Evolutionary conservation across 139 green algal species (phyloP).

Genomic region (Desmodesmus armatus): DNA sequence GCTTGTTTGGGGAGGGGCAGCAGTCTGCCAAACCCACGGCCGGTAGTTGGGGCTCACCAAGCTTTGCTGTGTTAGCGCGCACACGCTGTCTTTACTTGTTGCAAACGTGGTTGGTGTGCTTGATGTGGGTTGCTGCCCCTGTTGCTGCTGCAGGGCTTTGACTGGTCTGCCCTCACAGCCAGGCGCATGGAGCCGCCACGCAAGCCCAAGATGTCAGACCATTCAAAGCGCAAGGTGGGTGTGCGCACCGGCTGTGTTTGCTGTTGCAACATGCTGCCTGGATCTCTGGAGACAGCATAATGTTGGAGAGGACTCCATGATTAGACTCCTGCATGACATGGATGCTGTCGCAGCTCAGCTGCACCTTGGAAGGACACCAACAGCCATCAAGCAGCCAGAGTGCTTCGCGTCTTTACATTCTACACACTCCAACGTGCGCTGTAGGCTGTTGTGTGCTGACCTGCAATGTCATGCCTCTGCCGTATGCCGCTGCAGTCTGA

Average conservation of each 20-base stretch:
- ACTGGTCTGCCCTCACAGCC: conserved; percentile 88
- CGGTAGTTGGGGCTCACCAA: too few relatives aligned
- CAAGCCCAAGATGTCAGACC: conserved; percentile 79
- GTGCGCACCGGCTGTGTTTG: neutral
- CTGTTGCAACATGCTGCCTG: neutral
- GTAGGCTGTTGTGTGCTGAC: neutral
- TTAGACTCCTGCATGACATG: conserved; percentile 22
- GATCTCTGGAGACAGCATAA: neutral
- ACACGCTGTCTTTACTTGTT: neutral
- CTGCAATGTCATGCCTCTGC: neutral
- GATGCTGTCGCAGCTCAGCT: neutral
- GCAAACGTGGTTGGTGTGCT: neutral
- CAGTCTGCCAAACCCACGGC: too few relatives aligned
- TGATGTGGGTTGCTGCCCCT: too few relatives aligned
- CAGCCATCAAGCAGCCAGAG: too few relatives aligned
- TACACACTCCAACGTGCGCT: neutral
- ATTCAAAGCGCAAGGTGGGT: conserved; percentile 77
- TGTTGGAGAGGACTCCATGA: neutral
- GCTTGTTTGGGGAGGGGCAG: too few relatives aligned
- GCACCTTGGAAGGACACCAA: too few relatives aligned
- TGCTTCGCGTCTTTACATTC: neutral
- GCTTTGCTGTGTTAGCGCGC: too few relatives aligned
- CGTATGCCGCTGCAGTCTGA: conserved; percentile 18
- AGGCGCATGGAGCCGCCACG: conserved; percentile 82
- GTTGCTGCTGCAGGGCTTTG: conserved; percentile 71